Evolutionary conservation across 495 filamentous ascomycete species (phyloP).

Genomic region (Podospora tetraspora): DNA sequence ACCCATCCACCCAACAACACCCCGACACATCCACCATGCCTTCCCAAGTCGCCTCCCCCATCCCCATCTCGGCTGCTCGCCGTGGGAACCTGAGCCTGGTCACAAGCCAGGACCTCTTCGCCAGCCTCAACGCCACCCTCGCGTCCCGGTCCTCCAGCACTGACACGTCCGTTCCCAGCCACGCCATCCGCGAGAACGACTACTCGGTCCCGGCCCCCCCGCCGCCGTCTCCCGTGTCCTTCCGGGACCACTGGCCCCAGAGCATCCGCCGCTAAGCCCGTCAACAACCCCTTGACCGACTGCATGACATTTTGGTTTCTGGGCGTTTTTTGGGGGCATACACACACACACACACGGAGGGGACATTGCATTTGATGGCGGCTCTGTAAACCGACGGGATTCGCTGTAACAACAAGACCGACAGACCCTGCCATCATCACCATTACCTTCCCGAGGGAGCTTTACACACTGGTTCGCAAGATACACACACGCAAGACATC

Average conservation of each 20-base stretch:
- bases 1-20: not conserved
- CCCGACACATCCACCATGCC: slow-evolving; percentile 37
- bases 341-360: not conserved
- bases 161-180: slow-evolving; percentile 36
- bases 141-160: slow-evolving; percentile 29
- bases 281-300: not conserved
- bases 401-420: slow-evolving; percentile 2
- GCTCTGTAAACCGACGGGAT: not conserved
- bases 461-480: slow-evolving; percentile 8
- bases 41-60: slow-evolving; percentile 40
- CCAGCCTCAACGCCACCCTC: slow-evolving; percentile 43
- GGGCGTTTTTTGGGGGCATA: not conserved
- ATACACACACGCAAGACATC: not conserved
- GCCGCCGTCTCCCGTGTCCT: slow-evolving; percentile 46
- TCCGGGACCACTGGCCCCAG: slow-evolving; percentile 42
- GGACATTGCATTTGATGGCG: not conserved
- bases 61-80: slow-evolving; percentile 39
- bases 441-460: not conserved
- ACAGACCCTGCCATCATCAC: not conserved
- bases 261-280: slow-evolving; percentile 24
- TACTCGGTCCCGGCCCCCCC: slow-evolving; percentile 48
- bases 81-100: slow-evolving; percentile 29
- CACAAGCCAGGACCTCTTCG: slow-evolving; percentile 43
- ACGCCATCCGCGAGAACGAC: slow-evolving; percentile 44
- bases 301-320: not conserved